These are phyloP conservation scores for Fusarium subglutinans DNA, from an alignment of 2,329 filamentous ascomycete genomes.

Conservation along the genomic window DNA sequence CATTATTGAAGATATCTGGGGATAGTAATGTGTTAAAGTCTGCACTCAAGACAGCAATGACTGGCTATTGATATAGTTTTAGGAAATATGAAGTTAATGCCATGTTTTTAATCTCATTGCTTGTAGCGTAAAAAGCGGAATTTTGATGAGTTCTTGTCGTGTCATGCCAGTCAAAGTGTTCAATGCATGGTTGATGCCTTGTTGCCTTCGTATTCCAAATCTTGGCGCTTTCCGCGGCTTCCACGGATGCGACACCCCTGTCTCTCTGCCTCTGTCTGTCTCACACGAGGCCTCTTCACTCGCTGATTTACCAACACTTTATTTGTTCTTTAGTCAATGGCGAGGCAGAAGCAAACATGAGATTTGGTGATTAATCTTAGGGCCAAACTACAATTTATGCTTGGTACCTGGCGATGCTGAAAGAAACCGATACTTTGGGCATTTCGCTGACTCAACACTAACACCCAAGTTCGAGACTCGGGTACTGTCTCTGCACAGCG, in stretches of 20 bases:
- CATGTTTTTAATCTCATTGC: neutral
- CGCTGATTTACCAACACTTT: neutral
- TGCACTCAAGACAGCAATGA: neutral
- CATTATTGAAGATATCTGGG: neutral
- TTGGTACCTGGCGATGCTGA: too few relatives aligned
- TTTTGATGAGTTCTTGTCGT: neutral
- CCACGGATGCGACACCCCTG: neutral
- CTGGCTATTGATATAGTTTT: neutral
- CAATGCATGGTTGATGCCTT: neutral
- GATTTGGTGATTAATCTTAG: neutral
- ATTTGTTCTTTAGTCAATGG: neutral
- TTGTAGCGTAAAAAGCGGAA: neutral
- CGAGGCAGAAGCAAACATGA: neutral
- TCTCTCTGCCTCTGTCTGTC: neutral
- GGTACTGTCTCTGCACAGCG: neutral
- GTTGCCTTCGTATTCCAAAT: neutral
- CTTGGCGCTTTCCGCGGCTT: neutral
- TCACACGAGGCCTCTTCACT: neutral
- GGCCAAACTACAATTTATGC: too few relatives aligned
- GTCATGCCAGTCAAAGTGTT: neutral
- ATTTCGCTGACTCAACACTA: neutral
- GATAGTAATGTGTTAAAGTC: neutral
- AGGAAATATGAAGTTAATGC: neutral
- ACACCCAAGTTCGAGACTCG: fast-evolving
- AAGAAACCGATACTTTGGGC: neutral